Conservation (phyloP, 2,329 filamentous ascomycete species). For the Ilyonectria sp. region DNA sequence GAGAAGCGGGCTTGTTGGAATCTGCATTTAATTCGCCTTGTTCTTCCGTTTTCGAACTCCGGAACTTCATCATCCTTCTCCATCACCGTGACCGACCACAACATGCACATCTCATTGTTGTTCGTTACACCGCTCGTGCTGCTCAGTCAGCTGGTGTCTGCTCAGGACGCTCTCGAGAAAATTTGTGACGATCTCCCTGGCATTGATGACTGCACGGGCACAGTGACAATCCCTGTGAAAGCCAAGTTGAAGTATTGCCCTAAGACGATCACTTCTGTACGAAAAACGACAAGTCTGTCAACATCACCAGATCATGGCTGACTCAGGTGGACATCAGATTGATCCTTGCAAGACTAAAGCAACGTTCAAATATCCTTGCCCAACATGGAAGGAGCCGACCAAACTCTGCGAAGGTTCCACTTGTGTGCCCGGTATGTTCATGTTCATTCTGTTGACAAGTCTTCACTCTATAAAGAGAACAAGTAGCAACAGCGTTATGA, state of each 20-base stretch:
- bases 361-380: slow-evolving; percentile 16
- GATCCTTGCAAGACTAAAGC: slow-evolving; percentile 19
- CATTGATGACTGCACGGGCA: slow-evolving; percentile 7
- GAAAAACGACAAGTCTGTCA: neutral
- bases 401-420: slow-evolving; percentile 8
- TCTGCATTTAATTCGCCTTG: too few relatives aligned
- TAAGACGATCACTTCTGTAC: slow-evolving; percentile 1
- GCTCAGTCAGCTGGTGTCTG: slow-evolving; percentile 12
- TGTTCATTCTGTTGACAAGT: neutral
- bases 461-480: too few relatives aligned
- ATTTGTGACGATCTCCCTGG: slow-evolving; percentile 9
- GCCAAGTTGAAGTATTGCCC: slow-evolving; percentile 13
- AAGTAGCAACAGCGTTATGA: too few relatives aligned
- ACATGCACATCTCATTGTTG: slow-evolving; percentile 5
- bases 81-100: neutral
- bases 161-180: slow-evolving; percentile 2
- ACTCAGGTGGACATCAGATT: neutral
- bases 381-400: slow-evolving; percentile 7
- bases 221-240: slow-evolving; percentile 3
- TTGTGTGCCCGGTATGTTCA: slow-evolving; percentile 14
- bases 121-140: slow-evolving; percentile 6
- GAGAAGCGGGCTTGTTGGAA: too few relatives aligned
- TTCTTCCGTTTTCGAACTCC: too few relatives aligned
- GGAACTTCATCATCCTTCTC: too few relatives aligned
- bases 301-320: neutral